A percentile compares a stretch with the other conserved stretches of the same genome.
Conservation (phyloP, 1,284 basidiomycete species). For the Cryptococcus sp. region DNA sequence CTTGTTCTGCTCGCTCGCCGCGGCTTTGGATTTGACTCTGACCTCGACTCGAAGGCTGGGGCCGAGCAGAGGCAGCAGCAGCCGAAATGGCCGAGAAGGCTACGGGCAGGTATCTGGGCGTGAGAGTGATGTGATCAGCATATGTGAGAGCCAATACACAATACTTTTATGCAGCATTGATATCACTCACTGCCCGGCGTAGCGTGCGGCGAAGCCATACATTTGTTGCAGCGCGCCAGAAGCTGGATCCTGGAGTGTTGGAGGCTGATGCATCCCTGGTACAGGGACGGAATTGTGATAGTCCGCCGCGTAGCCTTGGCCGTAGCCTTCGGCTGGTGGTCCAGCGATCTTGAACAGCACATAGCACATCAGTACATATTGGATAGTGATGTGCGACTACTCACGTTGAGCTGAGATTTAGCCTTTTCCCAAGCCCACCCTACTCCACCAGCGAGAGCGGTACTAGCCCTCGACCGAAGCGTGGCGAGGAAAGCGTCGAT, state of each 20-base stretch:
- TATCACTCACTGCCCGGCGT: slow-evolving; percentile 43
- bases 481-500: slow-evolving; percentile 64
- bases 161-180: neutral
- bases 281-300: slow-evolving; percentile 6
- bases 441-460: slow-evolving; percentile 32
- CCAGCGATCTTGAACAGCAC: slow-evolving; percentile 1
- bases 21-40: slow-evolving; percentile 6
- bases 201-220: slow-evolving; percentile 35
- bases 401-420: slow-evolving; percentile 41
- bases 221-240: slow-evolving; percentile 45
- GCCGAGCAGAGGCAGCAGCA: slow-evolving; percentile 23
- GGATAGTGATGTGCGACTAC: slow-evolving; percentile 12
- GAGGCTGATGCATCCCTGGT: slow-evolving; percentile 35
- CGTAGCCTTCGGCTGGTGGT: neutral
- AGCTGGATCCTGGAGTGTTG: slow-evolving; percentile 47
- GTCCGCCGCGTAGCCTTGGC: slow-evolving; percentile 2
- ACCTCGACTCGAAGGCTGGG: neutral
- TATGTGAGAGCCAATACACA: neutral
- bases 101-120: slow-evolving; percentile 42
- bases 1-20: slow-evolving; percentile 16
- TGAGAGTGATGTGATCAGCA: neutral
- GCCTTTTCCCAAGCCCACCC: slow-evolving; percentile 47
- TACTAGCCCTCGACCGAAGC: slow-evolving; percentile 34
- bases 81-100: slow-evolving; percentile 43
- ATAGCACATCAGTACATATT: neutral